These are phyloP conservation scores for Artemisia argyi DNA, from an alignment of 129 eudicot genomes.

Conservation along the genomic window DNA sequence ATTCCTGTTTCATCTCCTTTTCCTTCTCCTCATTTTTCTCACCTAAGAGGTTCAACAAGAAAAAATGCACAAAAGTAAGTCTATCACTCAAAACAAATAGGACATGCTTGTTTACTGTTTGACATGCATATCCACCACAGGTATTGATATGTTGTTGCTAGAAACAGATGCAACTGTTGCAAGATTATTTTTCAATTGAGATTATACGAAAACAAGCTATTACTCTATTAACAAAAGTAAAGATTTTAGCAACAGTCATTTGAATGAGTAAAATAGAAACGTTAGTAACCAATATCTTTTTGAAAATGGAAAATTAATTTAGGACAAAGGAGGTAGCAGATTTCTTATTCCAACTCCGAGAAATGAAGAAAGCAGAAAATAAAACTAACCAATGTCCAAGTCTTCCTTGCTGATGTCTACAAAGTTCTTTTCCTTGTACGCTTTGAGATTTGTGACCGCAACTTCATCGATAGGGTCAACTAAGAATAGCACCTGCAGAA, in stretches of 20 bases:
- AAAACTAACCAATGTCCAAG: constrained; percentile 72
- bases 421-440: constrained; percentile 77
- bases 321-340: no score
- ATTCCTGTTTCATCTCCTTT: constrained; percentile 73
- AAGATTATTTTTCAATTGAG: no score
- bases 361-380: neutral
- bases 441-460: constrained; percentile 79
- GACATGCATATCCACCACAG: no score
- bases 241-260: no score
- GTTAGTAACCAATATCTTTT: no score
- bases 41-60: constrained; percentile 18
- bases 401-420: constrained; percentile 95
- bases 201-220: no score
- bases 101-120: no score
- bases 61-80: neutral
- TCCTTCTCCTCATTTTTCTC: constrained; percentile 67
- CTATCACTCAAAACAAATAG: neutral
- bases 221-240: no score
- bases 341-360: neutral
- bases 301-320: no score
- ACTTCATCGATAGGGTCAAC: constrained; percentile 97
- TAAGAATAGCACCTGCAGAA: constrained; percentile 66
- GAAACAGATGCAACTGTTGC: no score
- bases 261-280: no score
- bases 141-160: no score